Percentiles rank a stretch among this genome's conserved stretches.
These are phyloP conservation scores for Ormosia emarginata DNA, from an alignment of 306 rosid species.

Conservation along the genomic window DNA sequence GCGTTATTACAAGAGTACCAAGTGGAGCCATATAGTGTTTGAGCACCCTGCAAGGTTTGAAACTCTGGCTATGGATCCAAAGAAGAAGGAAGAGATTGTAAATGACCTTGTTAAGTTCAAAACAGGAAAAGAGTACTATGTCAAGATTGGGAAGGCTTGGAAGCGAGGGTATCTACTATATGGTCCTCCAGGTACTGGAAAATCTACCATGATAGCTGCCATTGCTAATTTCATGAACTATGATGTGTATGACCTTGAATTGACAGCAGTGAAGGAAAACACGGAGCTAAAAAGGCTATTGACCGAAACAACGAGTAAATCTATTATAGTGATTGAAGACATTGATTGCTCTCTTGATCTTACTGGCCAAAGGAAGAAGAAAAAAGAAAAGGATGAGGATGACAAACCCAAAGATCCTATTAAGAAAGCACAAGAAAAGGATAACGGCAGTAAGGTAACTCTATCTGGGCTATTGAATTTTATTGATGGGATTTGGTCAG, in stretches of 20 bases:
- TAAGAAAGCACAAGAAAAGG: too few relatives aligned
- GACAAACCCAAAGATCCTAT: too few relatives aligned
- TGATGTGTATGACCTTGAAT: slow-evolving; percentile 39
- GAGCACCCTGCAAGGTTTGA: slow-evolving; percentile 58
- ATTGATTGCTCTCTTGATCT: too few relatives aligned
- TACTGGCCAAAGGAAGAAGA: too few relatives aligned
- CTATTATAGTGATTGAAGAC: too few relatives aligned
- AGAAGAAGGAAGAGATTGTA: slow-evolving; percentile 45
- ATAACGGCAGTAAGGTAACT: too few relatives aligned
- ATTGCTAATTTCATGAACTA: slow-evolving; percentile 45
- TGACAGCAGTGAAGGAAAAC: too few relatives aligned
- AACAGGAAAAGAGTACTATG: slow-evolving; percentile 40
- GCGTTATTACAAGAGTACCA: background rate
- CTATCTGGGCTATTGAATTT: too few relatives aligned
- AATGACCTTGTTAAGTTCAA: slow-evolving; percentile 34
- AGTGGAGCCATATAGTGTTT: slow-evolving; percentile 50
- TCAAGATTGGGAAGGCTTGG: slow-evolving; percentile 49
- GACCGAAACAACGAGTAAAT: too few relatives aligned
- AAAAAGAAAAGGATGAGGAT: too few relatives aligned
- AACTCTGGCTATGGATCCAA: slow-evolving; percentile 51
- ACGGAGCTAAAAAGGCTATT: too few relatives aligned
- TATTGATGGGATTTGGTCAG: too few relatives aligned
- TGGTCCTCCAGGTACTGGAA: slow-evolving; percentile 58
- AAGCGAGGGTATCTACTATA: slow-evolving; percentile 46
- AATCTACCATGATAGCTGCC: slow-evolving; percentile 47